Percentiles rank a stretch among this genome's conserved stretches.
Conservation (phyloP, 2,329 filamentous ascomycete genomes). For the Colletotrichum sp. region DNA sequence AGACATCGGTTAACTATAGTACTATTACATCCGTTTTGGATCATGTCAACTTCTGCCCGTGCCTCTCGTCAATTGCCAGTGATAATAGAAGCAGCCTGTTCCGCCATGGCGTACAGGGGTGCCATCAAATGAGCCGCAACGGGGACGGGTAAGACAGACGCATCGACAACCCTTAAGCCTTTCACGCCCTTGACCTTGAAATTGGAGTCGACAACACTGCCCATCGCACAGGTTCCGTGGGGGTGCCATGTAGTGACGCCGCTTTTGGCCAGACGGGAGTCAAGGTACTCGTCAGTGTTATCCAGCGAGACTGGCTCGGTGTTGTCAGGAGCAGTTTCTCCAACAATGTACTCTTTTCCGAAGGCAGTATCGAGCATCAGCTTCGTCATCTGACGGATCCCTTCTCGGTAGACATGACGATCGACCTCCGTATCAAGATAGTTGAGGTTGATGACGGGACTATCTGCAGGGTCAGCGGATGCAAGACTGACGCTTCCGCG, state of each 20-base stretch:
- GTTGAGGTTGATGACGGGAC: constrained; percentile 32
- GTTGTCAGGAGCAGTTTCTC: neutral
- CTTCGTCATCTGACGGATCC: constrained; percentile 26
- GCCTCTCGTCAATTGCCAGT: neutral
- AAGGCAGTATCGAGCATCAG: constrained; percentile 22
- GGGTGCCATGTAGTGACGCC: constrained; percentile 24
- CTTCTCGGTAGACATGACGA: constrained; percentile 30
- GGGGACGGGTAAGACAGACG: constrained; percentile 34
- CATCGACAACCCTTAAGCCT: constrained; percentile 41
- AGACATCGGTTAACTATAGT: neutral
- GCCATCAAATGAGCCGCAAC: constrained; percentile 53
- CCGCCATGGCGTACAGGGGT: constrained; percentile 59
- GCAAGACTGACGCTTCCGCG: constrained; percentile 30
- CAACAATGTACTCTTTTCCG: constrained; percentile 1
- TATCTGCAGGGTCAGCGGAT: constrained; percentile 20
- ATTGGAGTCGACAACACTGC: constrained; percentile 33
- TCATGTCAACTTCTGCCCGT: neutral
- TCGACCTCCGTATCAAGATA: constrained; percentile 33
- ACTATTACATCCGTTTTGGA: neutral
- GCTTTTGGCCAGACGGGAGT: neutral
- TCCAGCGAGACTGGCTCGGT: neutral
- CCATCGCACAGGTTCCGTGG: constrained; percentile 32
- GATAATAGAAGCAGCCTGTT: constrained; percentile 65
- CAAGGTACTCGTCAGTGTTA: neutral
- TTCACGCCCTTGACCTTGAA: constrained; percentile 39